Base-by-base conservation (phyloP, 768 basidiomycete genomes). In the Trametes villosa region DNA sequence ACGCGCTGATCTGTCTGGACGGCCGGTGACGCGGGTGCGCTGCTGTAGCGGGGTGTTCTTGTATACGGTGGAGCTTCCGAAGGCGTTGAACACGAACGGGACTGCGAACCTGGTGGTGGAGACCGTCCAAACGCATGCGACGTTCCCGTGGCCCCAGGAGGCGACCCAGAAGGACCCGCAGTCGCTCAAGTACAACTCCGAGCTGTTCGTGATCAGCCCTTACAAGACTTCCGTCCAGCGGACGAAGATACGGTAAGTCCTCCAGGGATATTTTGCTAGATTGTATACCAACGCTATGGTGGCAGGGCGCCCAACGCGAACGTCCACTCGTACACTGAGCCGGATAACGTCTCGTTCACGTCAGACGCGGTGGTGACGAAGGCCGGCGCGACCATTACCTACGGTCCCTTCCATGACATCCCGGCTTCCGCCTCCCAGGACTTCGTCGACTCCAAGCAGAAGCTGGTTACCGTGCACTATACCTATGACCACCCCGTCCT, bases 171-270 rank as follows among this genome's bases (percentile, higher is more conserved):
- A 78, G 45, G 92, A 94, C 20, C 83, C 86, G 2, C 95, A 96
- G 72, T 83, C 84, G 30, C 79, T 97, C 60, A 86, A 89, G 70
- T 96, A 93, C 71, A 77, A 80, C 51, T 83, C 88, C 0, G 86
- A 88, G 71, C 77, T 94, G 11, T 89, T 94, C 71, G 86, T 96
- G 20, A 76, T 93, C 58, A 95, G 92, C 69, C 91, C 91, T 38
- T 98, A 97, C 72, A 72, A 77, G 31, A 94, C 94, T 24, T 74
- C 82, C 45, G 86, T 91, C 22, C 94, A 96, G 73, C 84, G 93
- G 46, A 89, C 92, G 20, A 97, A 96, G 79, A 74, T 97, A 65
- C 86, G 86, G 95, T 95, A 67, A 46, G 88, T 76, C n/a, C n/a
- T 15, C 22, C 53, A 4, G 31, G 29, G 26, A 22, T 27, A 20